phyloP scores from a whole-genome alignment of 371 early-diverging fungal genomes.

The Batrachochytrium dendrobatidis region DNA sequence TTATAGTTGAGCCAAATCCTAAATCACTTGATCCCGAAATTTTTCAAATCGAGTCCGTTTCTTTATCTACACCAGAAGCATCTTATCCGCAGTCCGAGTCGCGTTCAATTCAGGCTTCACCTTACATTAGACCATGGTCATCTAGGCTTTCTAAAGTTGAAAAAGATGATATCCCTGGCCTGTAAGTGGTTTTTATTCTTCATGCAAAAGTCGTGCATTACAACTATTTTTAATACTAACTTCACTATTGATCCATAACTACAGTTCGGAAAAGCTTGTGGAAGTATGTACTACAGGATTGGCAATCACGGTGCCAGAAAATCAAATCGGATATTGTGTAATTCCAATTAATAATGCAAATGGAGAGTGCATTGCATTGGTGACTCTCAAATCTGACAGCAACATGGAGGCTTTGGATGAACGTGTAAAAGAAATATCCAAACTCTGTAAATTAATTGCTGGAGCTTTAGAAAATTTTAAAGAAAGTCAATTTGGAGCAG shows the following conservation, averaged over 20 bases:
- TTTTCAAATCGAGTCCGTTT: not conserved
- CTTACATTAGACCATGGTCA: slow-evolving; percentile 10
- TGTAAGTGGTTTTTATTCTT: not conserved
- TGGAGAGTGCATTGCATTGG: not conserved
- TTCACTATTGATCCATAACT: not conserved
- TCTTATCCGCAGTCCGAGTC: not conserved
- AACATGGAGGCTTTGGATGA: not conserved
- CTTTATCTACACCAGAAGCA: not conserved
- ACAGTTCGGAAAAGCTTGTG: not conserved
- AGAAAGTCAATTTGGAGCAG: not conserved
- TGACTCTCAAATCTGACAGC: not conserved
- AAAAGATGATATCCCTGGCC: not conserved
- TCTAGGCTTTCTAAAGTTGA: slow-evolving; percentile 1
- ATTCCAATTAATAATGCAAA: not conserved
- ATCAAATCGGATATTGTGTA: not conserved
- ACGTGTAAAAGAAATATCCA: not conserved
- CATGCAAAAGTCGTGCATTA: not conserved
- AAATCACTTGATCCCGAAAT: not conserved
- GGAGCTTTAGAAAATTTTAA: not conserved
- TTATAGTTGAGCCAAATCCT: slow-evolving; percentile 5
- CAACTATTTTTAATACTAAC: slow-evolving; percentile 1
- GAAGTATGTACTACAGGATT: not conserved
- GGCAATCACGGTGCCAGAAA: not conserved
- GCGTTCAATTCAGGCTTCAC: slow-evolving; percentile 6
- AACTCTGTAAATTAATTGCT: not conserved